Evolutionary conservation across 768 basidiomycete genomes (phyloP).

Genomic region (Russula earlei): DNA sequence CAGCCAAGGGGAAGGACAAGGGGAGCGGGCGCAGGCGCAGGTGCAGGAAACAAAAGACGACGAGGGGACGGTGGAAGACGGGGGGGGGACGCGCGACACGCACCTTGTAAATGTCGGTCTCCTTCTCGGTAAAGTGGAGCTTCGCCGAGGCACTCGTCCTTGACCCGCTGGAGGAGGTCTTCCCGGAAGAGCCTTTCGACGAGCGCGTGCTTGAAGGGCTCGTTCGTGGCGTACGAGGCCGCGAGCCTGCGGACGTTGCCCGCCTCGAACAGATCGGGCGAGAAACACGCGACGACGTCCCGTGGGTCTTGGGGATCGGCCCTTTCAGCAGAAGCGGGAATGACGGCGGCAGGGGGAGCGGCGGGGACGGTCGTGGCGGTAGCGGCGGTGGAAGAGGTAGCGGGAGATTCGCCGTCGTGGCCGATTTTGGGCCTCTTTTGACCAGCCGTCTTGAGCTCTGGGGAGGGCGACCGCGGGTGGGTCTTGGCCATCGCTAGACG

Average conservation of each 20-base stretch:
- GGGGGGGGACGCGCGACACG: constrained; percentile 3
- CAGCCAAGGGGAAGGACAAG: not conserved
- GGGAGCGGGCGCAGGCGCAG: too few relatives aligned
- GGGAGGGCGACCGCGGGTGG: constrained; percentile 39
- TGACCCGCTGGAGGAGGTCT: constrained; percentile 67
- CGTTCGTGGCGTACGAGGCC: constrained; percentile 42
- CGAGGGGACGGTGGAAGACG: not conserved
- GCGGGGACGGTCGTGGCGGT: not conserved
- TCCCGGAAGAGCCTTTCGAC: constrained; percentile 79
- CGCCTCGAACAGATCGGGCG: constrained; percentile 47
- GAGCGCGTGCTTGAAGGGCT: constrained; percentile 77
- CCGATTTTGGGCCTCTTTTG: constrained; percentile 32
- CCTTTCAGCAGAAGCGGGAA: not conserved
- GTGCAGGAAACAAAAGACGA: not conserved
- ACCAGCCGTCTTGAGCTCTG: constrained; percentile 26
- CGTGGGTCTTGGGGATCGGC: constrained; percentile 20
- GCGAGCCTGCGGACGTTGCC: constrained; percentile 47
- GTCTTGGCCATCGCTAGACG: constrained; percentile 34
- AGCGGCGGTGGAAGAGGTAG: not conserved
- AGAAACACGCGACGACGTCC: constrained; percentile 34
- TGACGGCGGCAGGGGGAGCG: not conserved
- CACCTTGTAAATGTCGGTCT: constrained; percentile 98
- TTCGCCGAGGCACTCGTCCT: constrained; percentile 73
- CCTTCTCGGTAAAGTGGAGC: constrained; percentile 85
- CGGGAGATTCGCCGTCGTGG: constrained; percentile 25